These are phyloP conservation scores for Kodamaea arcana DNA, from an alignment of 1,139 yeast species.

Conservation along the genomic window DNA sequence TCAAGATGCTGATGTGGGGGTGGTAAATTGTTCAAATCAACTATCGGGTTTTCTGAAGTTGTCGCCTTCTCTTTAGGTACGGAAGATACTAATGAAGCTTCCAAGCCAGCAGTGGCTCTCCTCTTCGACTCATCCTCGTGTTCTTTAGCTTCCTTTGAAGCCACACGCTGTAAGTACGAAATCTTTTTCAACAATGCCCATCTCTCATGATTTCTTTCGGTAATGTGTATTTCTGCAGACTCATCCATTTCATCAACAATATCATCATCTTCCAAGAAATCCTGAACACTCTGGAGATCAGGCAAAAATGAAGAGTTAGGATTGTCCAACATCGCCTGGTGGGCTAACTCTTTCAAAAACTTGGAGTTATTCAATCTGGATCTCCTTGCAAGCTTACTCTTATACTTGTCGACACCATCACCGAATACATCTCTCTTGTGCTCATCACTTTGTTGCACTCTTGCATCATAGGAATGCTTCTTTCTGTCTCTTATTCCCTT, in stretches of 20 bases:
- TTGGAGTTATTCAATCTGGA: constrained; percentile 53
- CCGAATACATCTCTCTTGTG: constrained; percentile 79
- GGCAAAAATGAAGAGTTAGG: constrained; percentile 50
- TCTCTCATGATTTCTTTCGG: constrained; percentile 52
- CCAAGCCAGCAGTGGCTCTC: constrained; percentile 33
- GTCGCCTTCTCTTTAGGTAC: constrained; percentile 4
- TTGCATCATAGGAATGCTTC: constrained; percentile 72
- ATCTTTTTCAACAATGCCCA: constrained; percentile 69
- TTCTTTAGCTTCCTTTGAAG: constrained; percentile 37
- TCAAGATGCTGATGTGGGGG: constrained; percentile 5
- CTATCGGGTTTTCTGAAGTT: constrained; percentile 13
- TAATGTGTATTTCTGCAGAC: constrained; percentile 36
- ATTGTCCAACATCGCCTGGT: constrained; percentile 37
- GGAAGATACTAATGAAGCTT: constrained; percentile 9
- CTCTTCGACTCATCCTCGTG: constrained; percentile 31
- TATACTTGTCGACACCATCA: constrained; percentile 62
- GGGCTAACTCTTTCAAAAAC: constrained; percentile 54
- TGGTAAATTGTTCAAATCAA: constrained; percentile 16
- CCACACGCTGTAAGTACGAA: constrained; percentile 63
- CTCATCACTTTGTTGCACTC: constrained; percentile 62
- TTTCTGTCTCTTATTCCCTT: constrained; percentile 81
- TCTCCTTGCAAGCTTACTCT: constrained; percentile 38
- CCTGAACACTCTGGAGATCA: constrained; percentile 49
- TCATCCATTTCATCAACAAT: constrained; percentile 36
- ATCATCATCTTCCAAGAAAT: constrained; percentile 49